Base-by-base conservation (phyloP, 2,329 filamentous ascomycete species). In the Massarina eburnea region DNA sequence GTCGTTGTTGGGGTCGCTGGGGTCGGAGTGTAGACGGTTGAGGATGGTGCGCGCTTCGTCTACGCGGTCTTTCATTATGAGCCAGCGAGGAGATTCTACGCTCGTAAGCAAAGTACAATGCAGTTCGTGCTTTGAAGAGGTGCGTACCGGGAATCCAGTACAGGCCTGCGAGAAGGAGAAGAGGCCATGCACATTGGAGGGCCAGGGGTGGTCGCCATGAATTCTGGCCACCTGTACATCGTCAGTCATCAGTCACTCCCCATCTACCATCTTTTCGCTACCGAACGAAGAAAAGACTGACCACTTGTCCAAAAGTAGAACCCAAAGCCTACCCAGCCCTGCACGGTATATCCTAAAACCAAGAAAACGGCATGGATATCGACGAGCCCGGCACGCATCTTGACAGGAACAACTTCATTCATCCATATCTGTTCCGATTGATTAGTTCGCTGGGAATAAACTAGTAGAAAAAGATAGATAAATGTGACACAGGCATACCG, bases 81-180 rank as follows among this genome's bases (percentile, higher is more conserved):
- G 78, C 70, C 76, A 87, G 44, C 83, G 76, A 1, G 83, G 84
- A 0, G 79, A 82, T 67, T 87, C 84, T 4, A 84, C 83, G 14
- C 85, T 59, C 40, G 67, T 54, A 30, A 79, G 85, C 17, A 32
- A 14, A 14, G 12, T 14, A 32, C 29, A n/a, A n/a, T n/a, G n/a
- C n/a, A n/a, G n/a, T n/a, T n/a, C n/a, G n/a, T n/a, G n/a, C n/a
- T n/a, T n/a, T n/a, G n/a, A n/a, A n/a, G n/a, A n/a, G n/a, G n/a
- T n/a, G n/a, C 10, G 7, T 26, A 6, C 10, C 10, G 24, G 24
- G 6, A 6, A 26, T 26, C 10, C 10, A 10, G 10, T 26, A 26
- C 62, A 88, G 64, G 0, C 73, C 76, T 3, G 53, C 58, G 48
- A 58, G 75, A 2, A 77, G 58, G 17, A 76, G 64, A 21, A 73